Conservation (phyloP, 768 basidiomycete genomes). For the Boletus tomentosulus region DNA sequence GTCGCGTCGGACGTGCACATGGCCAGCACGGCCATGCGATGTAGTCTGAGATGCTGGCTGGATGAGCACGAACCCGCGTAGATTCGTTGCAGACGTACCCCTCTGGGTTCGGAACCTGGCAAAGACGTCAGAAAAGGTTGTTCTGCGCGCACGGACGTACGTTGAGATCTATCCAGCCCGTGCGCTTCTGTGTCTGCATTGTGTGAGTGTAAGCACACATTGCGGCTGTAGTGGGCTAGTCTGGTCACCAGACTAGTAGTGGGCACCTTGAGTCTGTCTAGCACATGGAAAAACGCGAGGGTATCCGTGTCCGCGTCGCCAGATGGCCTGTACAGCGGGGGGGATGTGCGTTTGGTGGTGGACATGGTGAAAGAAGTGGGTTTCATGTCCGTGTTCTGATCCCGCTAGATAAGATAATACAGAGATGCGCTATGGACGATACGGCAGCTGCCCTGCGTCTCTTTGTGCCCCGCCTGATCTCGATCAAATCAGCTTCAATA, state of each 20-base stretch:
- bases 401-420: too few species aligned
- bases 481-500: too few species aligned
- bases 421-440: too few species aligned
- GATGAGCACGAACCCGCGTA: not conserved
- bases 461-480: too few species aligned
- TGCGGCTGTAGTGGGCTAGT: too few species aligned
- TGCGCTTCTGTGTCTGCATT: constrained; percentile 84
- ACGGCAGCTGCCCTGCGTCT: too few species aligned
- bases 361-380: too few species aligned
- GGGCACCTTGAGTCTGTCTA: constrained; percentile 81
- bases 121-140: too few species aligned
- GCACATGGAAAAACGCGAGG: constrained; percentile 85
- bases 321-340: constrained; percentile 52
- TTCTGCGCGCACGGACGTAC: constrained; percentile 22
- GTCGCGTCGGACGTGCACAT: constrained; percentile 61
- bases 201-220: not conserved
- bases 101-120: too few species aligned
- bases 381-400: too few species aligned
- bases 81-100: too few species aligned
- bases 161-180: constrained; percentile 88
- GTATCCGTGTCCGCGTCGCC: constrained; percentile 60
- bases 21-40: constrained; percentile 93
- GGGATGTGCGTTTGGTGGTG: constrained; percentile 43
- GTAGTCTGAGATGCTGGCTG: constrained; percentile 80
- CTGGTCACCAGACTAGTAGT: too few species aligned